Percentiles rank a stretch among this genome's conserved stretches.
Evolutionary conservation across 2,329 filamentous ascomycete species (phyloP).

Genomic region (Trichoderma atrobrunneum): DNA sequence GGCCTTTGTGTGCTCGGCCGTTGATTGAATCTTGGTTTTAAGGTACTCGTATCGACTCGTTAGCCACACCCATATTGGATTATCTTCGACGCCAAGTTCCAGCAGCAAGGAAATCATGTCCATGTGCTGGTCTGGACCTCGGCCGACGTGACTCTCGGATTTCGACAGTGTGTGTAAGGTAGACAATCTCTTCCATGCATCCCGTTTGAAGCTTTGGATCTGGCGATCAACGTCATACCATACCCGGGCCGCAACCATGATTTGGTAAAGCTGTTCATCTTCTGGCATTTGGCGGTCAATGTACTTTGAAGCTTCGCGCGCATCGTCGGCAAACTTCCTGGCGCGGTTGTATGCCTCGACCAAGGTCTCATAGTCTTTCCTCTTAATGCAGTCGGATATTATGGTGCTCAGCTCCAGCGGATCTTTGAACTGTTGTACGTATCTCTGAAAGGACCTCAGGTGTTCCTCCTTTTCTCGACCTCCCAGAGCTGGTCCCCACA

Average conservation of each 20-base stretch:
- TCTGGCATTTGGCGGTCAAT: constrained; percentile 57
- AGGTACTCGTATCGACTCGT: constrained; percentile 85
- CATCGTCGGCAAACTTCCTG: constrained; percentile 76
- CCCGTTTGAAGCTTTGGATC: constrained; percentile 80
- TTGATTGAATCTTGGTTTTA: constrained; percentile 76
- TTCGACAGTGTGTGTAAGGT: constrained; percentile 60
- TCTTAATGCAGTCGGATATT: constrained; percentile 80
- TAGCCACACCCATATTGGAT: constrained; percentile 95
- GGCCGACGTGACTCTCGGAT: constrained; percentile 45
- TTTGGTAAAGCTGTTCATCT: constrained; percentile 79
- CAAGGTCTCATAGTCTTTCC: constrained; percentile 84
- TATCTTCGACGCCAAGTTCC: constrained; percentile 93
- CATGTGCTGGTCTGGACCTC: constrained; percentile 79
- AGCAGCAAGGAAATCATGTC: constrained; percentile 84
- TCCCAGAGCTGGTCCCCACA: constrained; percentile 92
- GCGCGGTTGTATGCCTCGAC: constrained; percentile 85
- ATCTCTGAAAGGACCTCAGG: constrained; percentile 71
- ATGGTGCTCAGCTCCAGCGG: constrained; percentile 77
- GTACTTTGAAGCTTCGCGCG: constrained; percentile 63
- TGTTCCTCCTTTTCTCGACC: constrained; percentile 88
- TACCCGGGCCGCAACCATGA: constrained; percentile 86
- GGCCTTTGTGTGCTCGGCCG: constrained; percentile 80
- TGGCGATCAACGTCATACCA: constrained; percentile 92
- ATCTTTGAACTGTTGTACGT: constrained; percentile 75
- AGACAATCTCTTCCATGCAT: constrained; percentile 80